Evolutionary conservation across 768 basidiomycete genomes (phyloP).

Genomic region (Chalciporus pseudorubinellus): DNA sequence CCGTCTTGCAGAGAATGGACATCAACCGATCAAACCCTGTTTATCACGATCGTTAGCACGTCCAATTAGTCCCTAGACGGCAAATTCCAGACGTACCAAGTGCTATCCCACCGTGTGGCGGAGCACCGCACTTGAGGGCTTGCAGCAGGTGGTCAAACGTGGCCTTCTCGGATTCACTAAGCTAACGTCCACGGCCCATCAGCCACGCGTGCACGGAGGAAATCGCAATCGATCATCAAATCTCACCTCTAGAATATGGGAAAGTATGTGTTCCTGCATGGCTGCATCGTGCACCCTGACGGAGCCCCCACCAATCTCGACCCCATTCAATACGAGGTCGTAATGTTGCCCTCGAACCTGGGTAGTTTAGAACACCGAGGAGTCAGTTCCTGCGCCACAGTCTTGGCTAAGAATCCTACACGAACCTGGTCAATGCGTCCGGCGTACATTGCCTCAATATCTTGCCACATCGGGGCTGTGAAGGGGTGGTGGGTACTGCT

Average conservation of each 20-base stretch:
- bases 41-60: slow-evolving; percentile 6
- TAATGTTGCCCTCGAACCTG: slow-evolving; percentile 95
- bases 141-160: slow-evolving; percentile 84
- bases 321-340: slow-evolving; percentile 90
- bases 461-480: slow-evolving; percentile 92
- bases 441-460: slow-evolving; percentile 70
- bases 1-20: slow-evolving; percentile 83
- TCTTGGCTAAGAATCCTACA: slow-evolving; percentile 1
- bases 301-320: slow-evolving; percentile 92
- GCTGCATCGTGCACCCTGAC: slow-evolving; percentile 87
- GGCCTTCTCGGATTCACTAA: slow-evolving; percentile 66
- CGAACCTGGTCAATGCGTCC: slow-evolving; percentile 62
- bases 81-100: slow-evolving; percentile 54
- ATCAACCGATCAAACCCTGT: slow-evolving; percentile 91
- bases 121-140: slow-evolving; percentile 86
- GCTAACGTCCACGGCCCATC: slow-evolving; percentile 43
- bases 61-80: slow-evolving; percentile 3
- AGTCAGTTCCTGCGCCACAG: not conserved
- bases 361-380: slow-evolving; percentile 5
- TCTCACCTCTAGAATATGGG: slow-evolving; percentile 71
- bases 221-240: slow-evolving; percentile 1
- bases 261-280: slow-evolving; percentile 84
- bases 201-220: slow-evolving; percentile 9
- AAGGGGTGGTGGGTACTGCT: slow-evolving; percentile 94
- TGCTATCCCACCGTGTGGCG: slow-evolving; percentile 94